phyloP scores from a whole-genome alignment of 768 basidiomycete genomes.

The Galerina marginata region DNA sequence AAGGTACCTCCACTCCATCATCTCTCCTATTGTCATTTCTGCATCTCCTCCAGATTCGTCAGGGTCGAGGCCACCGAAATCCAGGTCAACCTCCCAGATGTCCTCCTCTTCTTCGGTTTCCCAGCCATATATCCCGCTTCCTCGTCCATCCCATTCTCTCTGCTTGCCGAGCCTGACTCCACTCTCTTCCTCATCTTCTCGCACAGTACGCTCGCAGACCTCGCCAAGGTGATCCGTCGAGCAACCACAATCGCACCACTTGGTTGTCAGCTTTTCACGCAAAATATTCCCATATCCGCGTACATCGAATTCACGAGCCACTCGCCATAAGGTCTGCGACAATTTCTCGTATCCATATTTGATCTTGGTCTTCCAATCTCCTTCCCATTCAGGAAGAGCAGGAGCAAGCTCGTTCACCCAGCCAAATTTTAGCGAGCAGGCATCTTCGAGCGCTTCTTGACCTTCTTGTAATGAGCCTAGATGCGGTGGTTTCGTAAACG shows the following conservation, averaged over 20 bases:
- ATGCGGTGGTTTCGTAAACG: constrained; percentile 71
- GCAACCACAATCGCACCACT: constrained; percentile 85
- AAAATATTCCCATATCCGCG: constrained; percentile 73
- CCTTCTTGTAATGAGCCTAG: constrained; percentile 64
- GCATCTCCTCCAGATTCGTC: constrained; percentile 53
- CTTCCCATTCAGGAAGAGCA: constrained; percentile 50
- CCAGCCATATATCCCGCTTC: constrained; percentile 75
- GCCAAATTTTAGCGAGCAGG: constrained; percentile 61
- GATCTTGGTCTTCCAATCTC: constrained; percentile 64
- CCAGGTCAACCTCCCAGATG: constrained; percentile 74
- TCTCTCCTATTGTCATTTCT: constrained; percentile 73
- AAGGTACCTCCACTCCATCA: constrained; percentile 77
- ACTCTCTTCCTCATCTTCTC: constrained; percentile 70
- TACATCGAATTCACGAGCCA: constrained; percentile 74
- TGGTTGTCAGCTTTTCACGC: constrained; percentile 72
- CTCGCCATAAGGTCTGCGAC: constrained; percentile 69
- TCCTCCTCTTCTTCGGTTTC: constrained; percentile 79
- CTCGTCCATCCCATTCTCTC: constrained; percentile 79
- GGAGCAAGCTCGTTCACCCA: constrained; percentile 40
- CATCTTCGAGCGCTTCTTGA: constrained; percentile 66
- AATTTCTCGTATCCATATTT: constrained; percentile 69
- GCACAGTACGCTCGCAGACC: constrained; percentile 75
- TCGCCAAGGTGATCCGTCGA: constrained; percentile 80
- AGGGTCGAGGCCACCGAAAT: constrained; percentile 60
- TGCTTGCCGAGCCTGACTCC: constrained; percentile 66